phyloP scores from a whole-genome alignment of 768 basidiomycete species.

The Tephrocybe sp. region DNA sequence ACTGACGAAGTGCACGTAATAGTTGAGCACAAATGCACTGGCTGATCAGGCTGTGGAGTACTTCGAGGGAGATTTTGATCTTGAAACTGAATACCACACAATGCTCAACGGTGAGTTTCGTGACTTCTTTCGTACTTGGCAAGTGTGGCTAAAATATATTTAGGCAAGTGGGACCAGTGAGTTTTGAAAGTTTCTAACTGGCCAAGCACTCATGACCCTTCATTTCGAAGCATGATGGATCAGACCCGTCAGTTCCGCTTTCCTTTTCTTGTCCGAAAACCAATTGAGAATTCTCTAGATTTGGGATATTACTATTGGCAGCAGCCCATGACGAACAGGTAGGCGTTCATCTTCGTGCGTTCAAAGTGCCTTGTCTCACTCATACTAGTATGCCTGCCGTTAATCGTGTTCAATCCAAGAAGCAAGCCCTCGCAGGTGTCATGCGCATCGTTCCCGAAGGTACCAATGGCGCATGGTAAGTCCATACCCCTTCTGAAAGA shows the following conservation, averaged over 20 bases:
- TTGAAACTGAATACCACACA: conserved; percentile 61
- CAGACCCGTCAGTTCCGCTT: conserved; percentile 49
- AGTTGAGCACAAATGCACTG: conserved; percentile 56
- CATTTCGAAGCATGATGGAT: conserved; percentile 64
- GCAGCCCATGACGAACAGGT: conserved; percentile 66
- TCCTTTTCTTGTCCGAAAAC: background rate
- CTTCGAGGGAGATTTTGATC: conserved; percentile 62
- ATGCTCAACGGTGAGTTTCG: conserved; percentile 49
- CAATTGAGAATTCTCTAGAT: conserved; percentile 25
- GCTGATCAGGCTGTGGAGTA: conserved; percentile 54
- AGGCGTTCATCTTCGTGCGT: conserved; percentile 35
- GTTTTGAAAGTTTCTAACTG: background rate
- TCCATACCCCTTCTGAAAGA: background rate
- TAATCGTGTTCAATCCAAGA: conserved; percentile 51
- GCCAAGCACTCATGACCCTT: background rate
- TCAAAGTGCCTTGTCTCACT: conserved; percentile 9
- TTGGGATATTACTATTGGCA: conserved; percentile 72
- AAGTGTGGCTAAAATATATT: conserved; percentile 65
- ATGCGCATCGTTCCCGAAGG: conserved; percentile 68
- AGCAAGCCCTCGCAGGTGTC: conserved; percentile 58
- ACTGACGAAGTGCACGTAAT: background rate
- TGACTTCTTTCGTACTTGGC: conserved; percentile 26
- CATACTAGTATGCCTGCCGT: conserved; percentile 49
- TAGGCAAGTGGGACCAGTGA: conserved; percentile 23
- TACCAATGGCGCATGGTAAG: conserved; percentile 58